phyloP scores from a whole-genome alignment of 2,329 filamentous ascomycete species.

The Teratosphaeria gauchensis region DNA sequence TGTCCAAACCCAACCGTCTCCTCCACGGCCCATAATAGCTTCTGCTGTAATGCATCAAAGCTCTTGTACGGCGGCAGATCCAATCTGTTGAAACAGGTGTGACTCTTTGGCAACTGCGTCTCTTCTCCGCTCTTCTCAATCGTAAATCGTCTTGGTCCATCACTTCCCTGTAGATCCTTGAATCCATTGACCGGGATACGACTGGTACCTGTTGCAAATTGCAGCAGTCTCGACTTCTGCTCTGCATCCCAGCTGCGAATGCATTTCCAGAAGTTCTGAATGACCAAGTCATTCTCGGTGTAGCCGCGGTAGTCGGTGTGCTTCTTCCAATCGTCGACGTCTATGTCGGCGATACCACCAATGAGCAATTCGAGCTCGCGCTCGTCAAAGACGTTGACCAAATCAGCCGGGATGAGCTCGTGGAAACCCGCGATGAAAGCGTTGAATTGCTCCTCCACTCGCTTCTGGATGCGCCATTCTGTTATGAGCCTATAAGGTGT shows the following conservation, averaged over 20 bases:
- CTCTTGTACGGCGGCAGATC: slow-evolving; percentile 91
- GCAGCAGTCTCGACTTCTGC: slow-evolving; percentile 89
- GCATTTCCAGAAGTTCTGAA: slow-evolving; percentile 97
- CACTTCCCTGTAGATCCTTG: slow-evolving; percentile 95
- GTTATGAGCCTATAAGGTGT: slow-evolving; percentile 61
- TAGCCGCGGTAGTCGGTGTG: slow-evolving; percentile 98
- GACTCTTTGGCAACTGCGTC: slow-evolving; percentile 84
- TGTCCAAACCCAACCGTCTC: slow-evolving; percentile 98
- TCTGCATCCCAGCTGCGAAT: slow-evolving; percentile 96
- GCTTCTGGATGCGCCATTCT: slow-evolving; percentile 98
- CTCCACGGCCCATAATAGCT: slow-evolving; percentile 93
- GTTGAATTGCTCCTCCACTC: slow-evolving; percentile 95
- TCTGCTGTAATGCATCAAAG: slow-evolving; percentile 73
- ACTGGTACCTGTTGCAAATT: slow-evolving; percentile 95
- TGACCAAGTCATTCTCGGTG: slow-evolving; percentile 93
- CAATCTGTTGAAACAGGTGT: slow-evolving; percentile 97
- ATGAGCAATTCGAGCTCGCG: slow-evolving; percentile 93
- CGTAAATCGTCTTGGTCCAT: slow-evolving; percentile 89
- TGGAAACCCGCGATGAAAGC: slow-evolving; percentile 97
- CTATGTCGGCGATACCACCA: slow-evolving; percentile 98
- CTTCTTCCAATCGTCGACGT: slow-evolving; percentile 99
- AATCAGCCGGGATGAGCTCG: slow-evolving; percentile 88
- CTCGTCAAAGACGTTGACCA: slow-evolving; percentile 98
- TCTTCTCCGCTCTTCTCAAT: slow-evolving; percentile 96
- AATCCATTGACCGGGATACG: slow-evolving; percentile 98